phyloP scores from a whole-genome alignment of 495 filamentous ascomycete species.

The Aspergillus homomorphus region DNA sequence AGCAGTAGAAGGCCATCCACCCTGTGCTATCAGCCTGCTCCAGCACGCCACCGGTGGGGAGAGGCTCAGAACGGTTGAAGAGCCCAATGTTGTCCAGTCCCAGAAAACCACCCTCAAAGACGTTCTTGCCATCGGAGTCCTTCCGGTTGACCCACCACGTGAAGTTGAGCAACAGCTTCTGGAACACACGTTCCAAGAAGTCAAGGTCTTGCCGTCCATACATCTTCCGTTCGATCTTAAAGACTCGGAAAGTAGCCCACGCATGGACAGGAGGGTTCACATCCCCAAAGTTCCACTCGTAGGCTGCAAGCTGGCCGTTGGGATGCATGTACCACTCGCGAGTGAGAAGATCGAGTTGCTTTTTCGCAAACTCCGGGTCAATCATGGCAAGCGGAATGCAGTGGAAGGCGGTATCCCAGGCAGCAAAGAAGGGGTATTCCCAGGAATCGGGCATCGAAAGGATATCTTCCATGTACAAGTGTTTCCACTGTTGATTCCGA shows the following conservation, averaged over 20 bases:
- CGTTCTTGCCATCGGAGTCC: constrained; percentile 88
- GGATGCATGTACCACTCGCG: constrained; percentile 99
- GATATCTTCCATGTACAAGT: constrained; percentile 90
- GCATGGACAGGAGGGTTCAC: constrained; percentile 97
- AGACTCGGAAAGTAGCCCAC: constrained; percentile 90
- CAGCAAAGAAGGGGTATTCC: constrained; percentile 98
- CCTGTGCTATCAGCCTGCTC: constrained; percentile 97
- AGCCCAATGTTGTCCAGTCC: constrained; percentile 95
- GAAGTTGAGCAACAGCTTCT: constrained; percentile 93
- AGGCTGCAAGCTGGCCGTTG: constrained; percentile 86
- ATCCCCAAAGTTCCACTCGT: constrained; percentile 98
- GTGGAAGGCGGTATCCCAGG: constrained; percentile 97
- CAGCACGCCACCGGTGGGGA: constrained; percentile 87
- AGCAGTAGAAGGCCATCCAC: constrained; percentile 97
- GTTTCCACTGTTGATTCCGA: constrained; percentile 86
- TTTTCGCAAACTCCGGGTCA: constrained; percentile 95
- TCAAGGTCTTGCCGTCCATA: constrained; percentile 93
- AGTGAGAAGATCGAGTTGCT: constrained; percentile 91
- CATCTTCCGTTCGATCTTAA: constrained; percentile 97
- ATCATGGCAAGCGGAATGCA: constrained; percentile 96
- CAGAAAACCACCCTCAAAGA: constrained; percentile 96
- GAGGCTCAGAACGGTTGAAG: constrained; percentile 96
- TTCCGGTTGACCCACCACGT: constrained; percentile 99
- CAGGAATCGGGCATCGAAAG: constrained; percentile 97
- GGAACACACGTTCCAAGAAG: constrained; percentile 94